These are phyloP conservation scores for Hydrangea macrophylla DNA, from an alignment of 148 eudicot genomes.

Conservation along the genomic window DNA sequence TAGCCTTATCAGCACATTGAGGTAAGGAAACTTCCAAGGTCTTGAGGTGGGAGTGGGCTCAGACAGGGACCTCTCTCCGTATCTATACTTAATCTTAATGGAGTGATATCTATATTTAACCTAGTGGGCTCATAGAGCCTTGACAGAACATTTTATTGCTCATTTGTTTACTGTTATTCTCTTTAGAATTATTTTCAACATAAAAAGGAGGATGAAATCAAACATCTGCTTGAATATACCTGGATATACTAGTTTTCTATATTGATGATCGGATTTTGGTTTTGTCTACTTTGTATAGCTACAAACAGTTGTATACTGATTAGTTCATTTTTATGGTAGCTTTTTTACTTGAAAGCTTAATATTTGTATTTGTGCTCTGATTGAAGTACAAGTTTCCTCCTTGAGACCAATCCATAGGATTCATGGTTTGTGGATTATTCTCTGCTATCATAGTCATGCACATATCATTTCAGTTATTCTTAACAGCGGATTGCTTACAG, in stretches of 20 bases:
- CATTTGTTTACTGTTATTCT: background rate
- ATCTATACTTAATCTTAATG: too few relatives aligned
- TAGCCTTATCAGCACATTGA: too few relatives aligned
- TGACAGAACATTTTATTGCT: too few relatives aligned
- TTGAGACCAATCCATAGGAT: background rate
- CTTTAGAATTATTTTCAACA: background rate
- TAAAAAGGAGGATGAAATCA: background rate
- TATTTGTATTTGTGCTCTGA: background rate
- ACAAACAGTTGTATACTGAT: background rate
- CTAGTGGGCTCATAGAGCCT: too few relatives aligned
- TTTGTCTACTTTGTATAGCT: background rate
- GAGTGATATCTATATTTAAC: too few relatives aligned
- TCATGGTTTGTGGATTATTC: background rate
- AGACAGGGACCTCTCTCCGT: too few relatives aligned
- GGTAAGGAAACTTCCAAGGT: too few relatives aligned
- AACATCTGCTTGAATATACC: background rate
- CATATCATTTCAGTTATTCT: background rate
- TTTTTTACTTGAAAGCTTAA: background rate
- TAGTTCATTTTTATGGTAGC: background rate
- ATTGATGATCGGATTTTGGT: background rate
- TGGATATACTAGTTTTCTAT: background rate
- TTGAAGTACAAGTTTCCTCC: background rate
- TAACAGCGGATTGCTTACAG: constrained; percentile 27
- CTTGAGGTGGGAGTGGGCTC: too few relatives aligned
- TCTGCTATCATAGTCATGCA: background rate